phyloP scores from a whole-genome alignment of 495 filamentous ascomycete species.

The Sordaria brevicollis region DNA sequence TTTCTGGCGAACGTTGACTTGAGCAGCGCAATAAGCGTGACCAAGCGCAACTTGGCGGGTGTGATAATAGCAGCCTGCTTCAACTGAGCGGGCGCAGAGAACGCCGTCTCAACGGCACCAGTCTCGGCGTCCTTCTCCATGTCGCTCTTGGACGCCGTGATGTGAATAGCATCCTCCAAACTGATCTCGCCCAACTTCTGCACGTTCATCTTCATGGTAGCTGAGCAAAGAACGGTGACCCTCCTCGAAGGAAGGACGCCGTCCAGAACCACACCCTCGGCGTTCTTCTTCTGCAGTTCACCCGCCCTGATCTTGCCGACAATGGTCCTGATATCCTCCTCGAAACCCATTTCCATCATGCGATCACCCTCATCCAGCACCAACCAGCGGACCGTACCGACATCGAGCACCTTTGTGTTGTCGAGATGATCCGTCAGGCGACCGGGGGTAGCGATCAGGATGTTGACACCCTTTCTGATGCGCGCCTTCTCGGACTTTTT shows the following conservation, averaged over 20 bases:
- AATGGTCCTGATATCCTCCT: slow-evolving; percentile 73
- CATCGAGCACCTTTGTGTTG: slow-evolving; percentile 78
- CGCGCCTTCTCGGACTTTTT: slow-evolving; percentile 95
- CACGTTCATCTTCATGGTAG: slow-evolving; percentile 94
- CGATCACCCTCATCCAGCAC: slow-evolving; percentile 93
- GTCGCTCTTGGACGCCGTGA: slow-evolving; percentile 55
- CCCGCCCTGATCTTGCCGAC: slow-evolving; percentile 60
- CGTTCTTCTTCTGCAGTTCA: slow-evolving; percentile 26
- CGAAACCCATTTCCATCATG: slow-evolving; percentile 94
- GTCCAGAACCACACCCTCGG: slow-evolving; percentile 32
- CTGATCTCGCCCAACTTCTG: slow-evolving; percentile 88
- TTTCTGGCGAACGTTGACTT: slow-evolving; percentile 77
- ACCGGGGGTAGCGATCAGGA: slow-evolving; percentile 89
- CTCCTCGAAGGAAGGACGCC: slow-evolving; percentile 58
- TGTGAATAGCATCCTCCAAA: slow-evolving; percentile 82
- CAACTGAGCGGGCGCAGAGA: slow-evolving; percentile 84
- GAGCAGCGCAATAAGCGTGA: slow-evolving; percentile 71
- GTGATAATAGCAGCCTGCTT: slow-evolving; percentile 83
- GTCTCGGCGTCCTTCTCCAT: slow-evolving; percentile 32
- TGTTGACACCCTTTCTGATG: slow-evolving; percentile 85
- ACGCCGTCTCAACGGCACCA: slow-evolving; percentile 43
- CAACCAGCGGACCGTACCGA: slow-evolving; percentile 84
- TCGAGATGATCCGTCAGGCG: slow-evolving; percentile 83
- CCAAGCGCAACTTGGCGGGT: slow-evolving; percentile 79
- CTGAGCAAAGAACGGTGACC: slow-evolving; percentile 87